Base-by-base conservation (phyloP, 2,329 filamentous ascomycete genomes). In the Epichloe aotearoae region DNA sequence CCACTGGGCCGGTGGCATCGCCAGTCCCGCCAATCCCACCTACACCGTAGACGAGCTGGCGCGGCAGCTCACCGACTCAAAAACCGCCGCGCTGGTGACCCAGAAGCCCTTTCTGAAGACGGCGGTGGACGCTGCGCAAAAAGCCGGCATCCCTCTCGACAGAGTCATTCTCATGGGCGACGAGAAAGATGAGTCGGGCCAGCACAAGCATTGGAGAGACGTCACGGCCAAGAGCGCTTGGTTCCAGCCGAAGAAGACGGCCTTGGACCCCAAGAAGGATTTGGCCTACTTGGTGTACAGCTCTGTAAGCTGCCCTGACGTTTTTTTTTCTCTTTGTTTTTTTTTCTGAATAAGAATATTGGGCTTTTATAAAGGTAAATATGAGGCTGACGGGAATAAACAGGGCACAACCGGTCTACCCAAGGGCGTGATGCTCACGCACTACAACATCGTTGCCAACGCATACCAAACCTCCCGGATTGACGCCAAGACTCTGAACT, bases 381-480 rank as follows among this genome's bases (percentile, higher is more conserved):
- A 30, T 30, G 26, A 30, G 26, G 26, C 26, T 30, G 26, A 30
- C 26, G 26, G 20, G 14, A 30, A 20, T 49, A 11, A 4, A 14
- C 37, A 69, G 64, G 91, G 91, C 7, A 97, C 91, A 0, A 96
- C 91, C 0, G 91, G 91, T 2, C 71, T 89, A 47, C 90, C 91
- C 0, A 97, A 97, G 67, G 91, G 90, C 15, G 91, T 96, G 14
- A 86, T 88, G 78, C 73, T 96, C 34, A 85, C 81, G 7, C 91
- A 97, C 66, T 66, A 70, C 56, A 96, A 96, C 64, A 82, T 95
- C 53, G 78, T 94, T 11, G 71, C 87, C 53, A 95, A 95, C 64
- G 63, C 82, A 6, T 57, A 77, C 33, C 83, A 86, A 66, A 62
- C 74, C 30, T 64, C 65, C 1, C 61, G 67, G 26, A 69, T 74